Percentiles rank a stretch among this genome's conserved stretches.
These are phyloP conservation scores for Leishmania aethiopica DNA, from an alignment of 208 protist genomes.

Conservation along the genomic window DNA sequence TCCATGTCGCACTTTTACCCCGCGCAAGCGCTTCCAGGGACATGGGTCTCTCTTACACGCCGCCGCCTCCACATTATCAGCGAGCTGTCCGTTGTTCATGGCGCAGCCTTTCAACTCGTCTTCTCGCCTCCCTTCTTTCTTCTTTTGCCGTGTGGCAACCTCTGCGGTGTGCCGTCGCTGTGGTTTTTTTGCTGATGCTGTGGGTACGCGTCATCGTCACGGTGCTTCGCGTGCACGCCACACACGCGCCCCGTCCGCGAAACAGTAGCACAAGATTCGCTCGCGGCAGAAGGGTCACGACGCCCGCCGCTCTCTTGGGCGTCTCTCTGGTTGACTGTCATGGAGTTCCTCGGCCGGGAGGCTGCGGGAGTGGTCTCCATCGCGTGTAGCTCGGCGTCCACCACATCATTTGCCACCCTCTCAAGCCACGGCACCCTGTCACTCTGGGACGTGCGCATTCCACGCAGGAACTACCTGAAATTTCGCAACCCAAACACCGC, in stretches of 20 bases:
- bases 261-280: neutral
- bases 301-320: neutral
- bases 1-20: neutral
- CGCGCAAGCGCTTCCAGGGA: neutral
- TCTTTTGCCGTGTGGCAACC: neutral
- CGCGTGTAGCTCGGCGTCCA: slow-evolving; percentile 23
- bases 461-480: slow-evolving; percentile 38
- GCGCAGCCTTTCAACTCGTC: neutral
- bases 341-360: slow-evolving; percentile 54
- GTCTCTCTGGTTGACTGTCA: neutral
- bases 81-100: neutral
- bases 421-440: slow-evolving; percentile 36
- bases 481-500: slow-evolving; percentile 21
- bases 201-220: neutral
- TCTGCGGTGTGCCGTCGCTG: neutral
- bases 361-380: slow-evolving; percentile 53
- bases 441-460: slow-evolving; percentile 65
- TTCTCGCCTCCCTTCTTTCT: neutral
- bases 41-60: neutral
- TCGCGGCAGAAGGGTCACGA: neutral
- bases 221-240: neutral
- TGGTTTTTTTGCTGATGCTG: neutral
- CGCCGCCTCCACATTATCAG: neutral
- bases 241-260: neutral
- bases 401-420: slow-evolving; percentile 57